Base-by-base conservation (phyloP, 192 early-diverging fungal genomes). In the Entomortierella parvispora region DNA sequence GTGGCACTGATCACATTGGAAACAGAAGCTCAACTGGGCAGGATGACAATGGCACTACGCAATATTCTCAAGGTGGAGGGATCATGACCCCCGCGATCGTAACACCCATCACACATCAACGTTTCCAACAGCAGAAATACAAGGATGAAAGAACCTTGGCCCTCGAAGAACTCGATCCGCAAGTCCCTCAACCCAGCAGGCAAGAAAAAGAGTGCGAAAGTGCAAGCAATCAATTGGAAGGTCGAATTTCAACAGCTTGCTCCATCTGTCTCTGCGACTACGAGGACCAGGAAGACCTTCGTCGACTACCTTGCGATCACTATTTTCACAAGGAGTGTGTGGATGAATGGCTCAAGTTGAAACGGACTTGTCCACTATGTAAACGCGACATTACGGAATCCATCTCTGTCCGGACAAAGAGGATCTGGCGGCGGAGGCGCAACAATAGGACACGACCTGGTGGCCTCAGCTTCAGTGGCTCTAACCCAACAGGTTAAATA, bases 241-340 rank as follows among this genome's bases (percentile, higher is more conserved):
- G 11, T n/a, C 59, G 61, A 5, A 71, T 71, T 7, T 58, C 61
- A 22, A 62, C 82, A 20, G 74, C 86, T 23, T 95, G 93, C 68
- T 87, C 90, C 15, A 95, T 95, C 66, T 95, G 93, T 58, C 75
- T 95, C 53, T 82, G 81, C 56, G 80, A 84, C 8, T 95, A 95
- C 58, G 93, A 94, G 68, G 86, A 90, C n/a, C 85, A 87, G 47
- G 92, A 93, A 6, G 79, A 89, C 1, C 80, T 95, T 11, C 85
- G 91, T 22, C 82, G 86, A 55, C 68, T 94, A 68, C 87, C 84
- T 52, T 95, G 93, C 74, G 76, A 81, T 14, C 93, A 95, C 72
- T 89, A 91, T 59, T 92, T 95, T 74, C 93, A 95, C 78, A 88
- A 87, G 67, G 82, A 88, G 25, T 95, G 93, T 68, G 92, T 94